Conservation (phyloP, 352 stramenopile genomes). For the Phytophthora chlamydospora region DNA sequence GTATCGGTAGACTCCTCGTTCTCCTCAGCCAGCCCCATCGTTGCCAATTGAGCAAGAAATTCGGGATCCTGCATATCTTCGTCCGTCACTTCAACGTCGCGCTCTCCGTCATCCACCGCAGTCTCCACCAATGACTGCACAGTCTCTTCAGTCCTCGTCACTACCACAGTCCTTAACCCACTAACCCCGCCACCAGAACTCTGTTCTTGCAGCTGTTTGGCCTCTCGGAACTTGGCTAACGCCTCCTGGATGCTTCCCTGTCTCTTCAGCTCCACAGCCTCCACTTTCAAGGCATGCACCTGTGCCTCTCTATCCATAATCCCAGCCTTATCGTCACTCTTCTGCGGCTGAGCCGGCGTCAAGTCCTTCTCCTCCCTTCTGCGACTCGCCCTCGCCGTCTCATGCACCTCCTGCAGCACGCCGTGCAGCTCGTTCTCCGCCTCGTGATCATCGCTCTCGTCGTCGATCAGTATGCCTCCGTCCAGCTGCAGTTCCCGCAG, state of each 20-base stretch:
- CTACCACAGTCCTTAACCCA: too few species aligned
- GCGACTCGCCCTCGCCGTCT: conserved; percentile 39
- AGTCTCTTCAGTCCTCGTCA: neutral
- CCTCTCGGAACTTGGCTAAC: conserved; percentile 63
- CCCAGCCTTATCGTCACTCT: too few species aligned
- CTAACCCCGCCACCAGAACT: neutral
- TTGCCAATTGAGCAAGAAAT: conserved; percentile 63
- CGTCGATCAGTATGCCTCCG: conserved; percentile 32
- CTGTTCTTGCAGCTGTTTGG: conserved; percentile 57
- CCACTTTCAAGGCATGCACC: conserved; percentile 56
- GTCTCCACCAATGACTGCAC: conserved; percentile 1
- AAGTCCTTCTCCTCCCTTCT: conserved; percentile 8
- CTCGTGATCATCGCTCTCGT: conserved; percentile 29
- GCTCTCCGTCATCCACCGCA: conserved; percentile 30
- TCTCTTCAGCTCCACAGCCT: conserved; percentile 63
- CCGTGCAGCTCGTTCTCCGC: conserved; percentile 45
- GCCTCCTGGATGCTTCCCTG: conserved; percentile 57
- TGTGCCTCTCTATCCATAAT: conserved; percentile 8
- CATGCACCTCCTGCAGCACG: conserved; percentile 44
- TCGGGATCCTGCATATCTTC: conserved; percentile 80
- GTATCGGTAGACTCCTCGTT: neutral
- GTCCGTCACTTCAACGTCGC: conserved; percentile 71
- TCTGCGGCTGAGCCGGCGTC: too few species aligned
- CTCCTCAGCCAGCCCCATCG: conserved; percentile 46
- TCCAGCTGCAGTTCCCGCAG: conserved; percentile 57